These are phyloP conservation scores for Aspergillus clavatus DNA, from an alignment of 2,329 filamentous ascomycete genomes.

Conservation along the genomic window DNA sequence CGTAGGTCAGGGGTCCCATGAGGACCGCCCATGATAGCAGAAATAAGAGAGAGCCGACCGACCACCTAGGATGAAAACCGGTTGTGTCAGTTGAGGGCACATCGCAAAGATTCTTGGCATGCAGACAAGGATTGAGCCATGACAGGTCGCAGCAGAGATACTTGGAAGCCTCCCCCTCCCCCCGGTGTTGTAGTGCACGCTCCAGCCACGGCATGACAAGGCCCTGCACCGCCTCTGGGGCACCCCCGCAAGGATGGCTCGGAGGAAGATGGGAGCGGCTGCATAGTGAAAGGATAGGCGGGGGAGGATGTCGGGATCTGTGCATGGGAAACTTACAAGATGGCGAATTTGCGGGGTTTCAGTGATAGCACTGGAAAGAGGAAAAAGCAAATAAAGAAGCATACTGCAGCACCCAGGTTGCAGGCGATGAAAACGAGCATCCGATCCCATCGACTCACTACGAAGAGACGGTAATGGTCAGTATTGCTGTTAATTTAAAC, in stretches of 20 bases:
- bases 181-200: neutral
- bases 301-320: slow-evolving; percentile 10
- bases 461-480: slow-evolving; percentile 20
- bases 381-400: slow-evolving; percentile 87
- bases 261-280: slow-evolving; percentile 15
- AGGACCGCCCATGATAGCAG: slow-evolving; percentile 87
- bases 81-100: slow-evolving; percentile 18
- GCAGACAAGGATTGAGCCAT: slow-evolving; percentile 9
- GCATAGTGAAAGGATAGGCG: too few relatives aligned
- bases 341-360: slow-evolving; percentile 88
- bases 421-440: slow-evolving; percentile 87
- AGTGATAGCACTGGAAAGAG: slow-evolving; percentile 78
- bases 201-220: slow-evolving; percentile 22
- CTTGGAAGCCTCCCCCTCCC: too few relatives aligned
- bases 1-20: slow-evolving; percentile 83
- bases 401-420: slow-evolving; percentile 81
- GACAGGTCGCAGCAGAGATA: slow-evolving; percentile 5
- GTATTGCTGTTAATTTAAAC: slow-evolving; percentile 7
- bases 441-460: slow-evolving; percentile 97
- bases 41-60: slow-evolving; percentile 85
- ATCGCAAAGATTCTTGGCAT: slow-evolving; percentile 13
- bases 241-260: slow-evolving; percentile 17
- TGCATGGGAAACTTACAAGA: slow-evolving; percentile 70
- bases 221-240: slow-evolving; percentile 14
- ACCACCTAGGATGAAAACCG: slow-evolving; percentile 64